Evolutionary conservation across 2,329 filamentous ascomycete genomes (phyloP), one percentile per base, ranked within the genome.

Genomic region (Microdochium nivale): DNA sequence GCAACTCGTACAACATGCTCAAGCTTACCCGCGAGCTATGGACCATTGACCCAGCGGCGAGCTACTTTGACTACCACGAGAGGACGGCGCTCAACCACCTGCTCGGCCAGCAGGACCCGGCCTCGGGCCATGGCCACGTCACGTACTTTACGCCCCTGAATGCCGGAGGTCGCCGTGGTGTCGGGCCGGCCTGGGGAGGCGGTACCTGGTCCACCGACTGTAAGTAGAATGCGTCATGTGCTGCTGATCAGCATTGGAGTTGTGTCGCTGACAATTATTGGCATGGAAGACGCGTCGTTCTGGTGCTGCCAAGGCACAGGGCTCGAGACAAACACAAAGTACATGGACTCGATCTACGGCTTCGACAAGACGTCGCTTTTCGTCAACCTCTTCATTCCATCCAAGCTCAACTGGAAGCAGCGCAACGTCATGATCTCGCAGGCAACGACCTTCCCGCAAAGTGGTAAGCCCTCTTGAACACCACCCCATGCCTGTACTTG

Each of bases 1-100:
- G 77, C 62, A 79, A 79, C 59, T 75, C 74, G 0, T 78, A 79
- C 59, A 80, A 80, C 56, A 80, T 79, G 77, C 71, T 79, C 47
- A 79, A 79, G 58, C 61, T 80, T 33, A 78, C 77, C 0, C 68
- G 75, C 1, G 75, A 79, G 51, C 66, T 80, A 3, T 80, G 72
- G 71, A 61, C 67, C 1, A 60, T 71, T 30, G 65, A 74, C 25
- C 73, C 74, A 0, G 63, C 63, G 19, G 60, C 70, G 2, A 60
- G 63, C 1, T 78, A 78, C 59, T 77, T 79, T 55, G 76, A 79
- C 61, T 79, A 69, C 56, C 79, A 79, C 58, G 77, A 80, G 62
- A 67, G 67, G 2, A 71, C 74, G 0, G 56, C 78, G 14, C 60
- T 77, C 51, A 79, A 79, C 55, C 76, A 79, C 53, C 59, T 79